A percentile compares a stretch with the other conserved stretches of the same genome.
These are phyloP conservation scores for Babesia sp. DNA, from an alignment of 169 alveolate genomes.

Conservation along the genomic window DNA sequence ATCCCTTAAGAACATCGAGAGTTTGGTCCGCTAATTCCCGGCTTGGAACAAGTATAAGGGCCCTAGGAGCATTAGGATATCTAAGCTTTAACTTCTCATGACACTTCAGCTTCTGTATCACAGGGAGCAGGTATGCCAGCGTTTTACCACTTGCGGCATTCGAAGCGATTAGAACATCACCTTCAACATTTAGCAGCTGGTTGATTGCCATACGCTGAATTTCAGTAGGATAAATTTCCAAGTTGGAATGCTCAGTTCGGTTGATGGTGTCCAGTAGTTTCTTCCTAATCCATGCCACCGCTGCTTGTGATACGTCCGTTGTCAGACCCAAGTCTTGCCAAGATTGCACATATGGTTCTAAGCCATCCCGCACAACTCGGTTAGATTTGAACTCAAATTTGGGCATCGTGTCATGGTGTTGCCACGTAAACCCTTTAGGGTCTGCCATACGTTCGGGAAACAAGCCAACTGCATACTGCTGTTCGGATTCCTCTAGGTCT, in stretches of 20 bases:
- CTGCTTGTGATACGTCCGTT: slow-evolving; percentile 37
- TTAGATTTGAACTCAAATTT: not conserved
- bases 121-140: slow-evolving; percentile 51
- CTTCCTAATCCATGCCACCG: slow-evolving; percentile 45
- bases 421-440: slow-evolving; percentile 3
- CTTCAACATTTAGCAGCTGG: slow-evolving; percentile 14
- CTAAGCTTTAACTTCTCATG: slow-evolving; percentile 31
- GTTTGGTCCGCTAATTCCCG: slow-evolving; percentile 55
- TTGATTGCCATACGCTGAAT: slow-evolving; percentile 52
- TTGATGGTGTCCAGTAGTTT: not conserved
- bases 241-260: not conserved
- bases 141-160: slow-evolving; percentile 64
- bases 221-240: slow-evolving; percentile 40
- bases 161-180: slow-evolving; percentile 35
- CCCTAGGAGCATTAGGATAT: slow-evolving; percentile 51
- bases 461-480: slow-evolving; percentile 2
- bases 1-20: slow-evolving; percentile 37
- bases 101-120: slow-evolving; percentile 50
- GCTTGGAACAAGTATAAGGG: slow-evolving; percentile 43
- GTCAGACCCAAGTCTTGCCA: slow-evolving; percentile 55
- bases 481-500: not conserved
- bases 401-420: slow-evolving; percentile 3
- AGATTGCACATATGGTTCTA: not conserved
- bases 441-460: slow-evolving; percentile 33
- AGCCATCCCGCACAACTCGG: slow-evolving; percentile 11